Base-by-base conservation (phyloP, 768 basidiomycete species). In the Agaricus sinodeliciosus region DNA sequence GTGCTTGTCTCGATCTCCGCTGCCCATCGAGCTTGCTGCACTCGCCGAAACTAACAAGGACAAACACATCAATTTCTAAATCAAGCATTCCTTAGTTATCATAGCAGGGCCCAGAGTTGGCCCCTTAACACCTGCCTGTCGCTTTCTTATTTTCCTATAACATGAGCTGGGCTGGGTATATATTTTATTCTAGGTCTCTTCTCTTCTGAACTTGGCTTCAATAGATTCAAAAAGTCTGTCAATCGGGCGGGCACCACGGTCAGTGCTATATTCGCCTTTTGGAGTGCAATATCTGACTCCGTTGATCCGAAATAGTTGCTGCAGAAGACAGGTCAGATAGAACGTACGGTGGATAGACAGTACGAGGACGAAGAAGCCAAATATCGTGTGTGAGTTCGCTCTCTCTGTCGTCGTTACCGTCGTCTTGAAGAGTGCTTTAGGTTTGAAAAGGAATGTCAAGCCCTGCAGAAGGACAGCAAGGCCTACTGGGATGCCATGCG, bases 271-370 rank as follows among this genome's bases (percentile, higher is more conserved):
- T 37, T 28, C 40, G 46, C 44, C 49, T 16, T 45, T 37, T 46
- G 42, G 41, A 40, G 49, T 51, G 9, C 26, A 36, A 51, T 34
- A 31, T 22, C 50, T 49, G 51, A 58, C 53, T 59, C 44, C 54
- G 56, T 54, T 37, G 48, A 55, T 36, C 31, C 19, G 44, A 47
- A 36, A 51, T 58, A 93, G 90, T 79, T 98, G 61, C 79, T 95
- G 67, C 94, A 97, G 77, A 97, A 97, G 82, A 95, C 94, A 1
- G 95, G 95, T 51, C 94, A 97, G 70, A 92, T 98, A 55, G 95
- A 98, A 66, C 79, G 94, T 26, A 98, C 95, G 0, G 81, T 96
- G 22, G 95, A 98, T 69, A 75, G 90, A 46, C 94, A 98, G 63
- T 98, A 96, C 62, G 77, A 85, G 12, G 87, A 94, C 54, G 94